Conservation (phyloP, 805 yeast species). For the Diddensiella caesifluorescens region DNA sequence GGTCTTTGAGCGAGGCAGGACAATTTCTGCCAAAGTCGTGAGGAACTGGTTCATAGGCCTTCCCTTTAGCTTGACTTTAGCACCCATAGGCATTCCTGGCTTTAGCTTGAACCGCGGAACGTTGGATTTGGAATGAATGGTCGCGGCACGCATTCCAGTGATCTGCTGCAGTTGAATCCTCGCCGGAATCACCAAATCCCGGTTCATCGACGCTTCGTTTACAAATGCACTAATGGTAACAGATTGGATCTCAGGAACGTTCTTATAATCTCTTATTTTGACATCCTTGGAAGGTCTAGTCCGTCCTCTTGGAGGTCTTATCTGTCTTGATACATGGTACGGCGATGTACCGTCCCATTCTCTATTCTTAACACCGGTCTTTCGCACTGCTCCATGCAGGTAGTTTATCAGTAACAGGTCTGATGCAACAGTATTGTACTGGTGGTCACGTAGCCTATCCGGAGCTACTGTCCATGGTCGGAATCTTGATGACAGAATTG, state of each 20-base stretch:
- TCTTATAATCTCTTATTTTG: constrained; percentile 57
- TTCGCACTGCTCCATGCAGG: constrained; percentile 52
- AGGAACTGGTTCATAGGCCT: constrained; percentile 81
- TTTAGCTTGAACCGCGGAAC: constrained; percentile 83
- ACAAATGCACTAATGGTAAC: constrained; percentile 74
- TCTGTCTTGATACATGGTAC: constrained; percentile 69
- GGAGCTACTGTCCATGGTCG: constrained; percentile 69
- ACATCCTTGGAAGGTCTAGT: constrained; percentile 70
- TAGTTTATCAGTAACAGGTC: constrained; percentile 77
- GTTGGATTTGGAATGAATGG: constrained; percentile 69
- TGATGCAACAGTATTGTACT: constrained; percentile 62
- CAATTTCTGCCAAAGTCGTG: constrained; percentile 82
- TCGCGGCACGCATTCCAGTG: constrained; percentile 81
- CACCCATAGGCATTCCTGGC: constrained; percentile 88
- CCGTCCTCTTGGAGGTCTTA: constrained; percentile 70
- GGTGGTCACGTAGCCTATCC: constrained; percentile 77
- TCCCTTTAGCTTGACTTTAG: constrained; percentile 71
- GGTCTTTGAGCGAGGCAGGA: constrained; percentile 86
- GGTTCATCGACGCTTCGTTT: constrained; percentile 52
- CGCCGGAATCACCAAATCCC: constrained; percentile 70
- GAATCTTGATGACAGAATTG: constrained; percentile 73
- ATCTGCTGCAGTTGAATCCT: constrained; percentile 81
- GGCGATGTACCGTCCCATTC: constrained; percentile 86
- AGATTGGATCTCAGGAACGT: constrained; percentile 66
- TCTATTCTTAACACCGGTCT: constrained; percentile 66